These are phyloP conservation scores for Zanthoxylum bungeanum DNA, from an alignment of 345 rosid species.

Conservation along the genomic window DNA sequence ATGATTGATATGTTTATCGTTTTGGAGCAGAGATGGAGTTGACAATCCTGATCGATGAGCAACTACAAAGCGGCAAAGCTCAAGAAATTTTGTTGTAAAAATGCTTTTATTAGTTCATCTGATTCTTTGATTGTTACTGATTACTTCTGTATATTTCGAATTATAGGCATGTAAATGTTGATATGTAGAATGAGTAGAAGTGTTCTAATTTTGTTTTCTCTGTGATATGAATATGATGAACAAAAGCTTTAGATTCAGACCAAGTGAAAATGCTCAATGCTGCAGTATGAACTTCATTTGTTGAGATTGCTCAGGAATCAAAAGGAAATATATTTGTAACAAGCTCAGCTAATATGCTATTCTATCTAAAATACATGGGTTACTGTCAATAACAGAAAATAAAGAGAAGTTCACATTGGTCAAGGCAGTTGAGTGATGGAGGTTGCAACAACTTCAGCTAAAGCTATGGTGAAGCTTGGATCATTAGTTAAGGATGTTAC, in stretches of 20 bases:
- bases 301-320: neutral
- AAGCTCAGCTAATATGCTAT: neutral
- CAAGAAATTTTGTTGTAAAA: constrained; percentile 25
- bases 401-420: neutral
- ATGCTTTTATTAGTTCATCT: constrained; percentile 6
- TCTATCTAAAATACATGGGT: too few relatives aligned
- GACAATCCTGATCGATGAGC: neutral
- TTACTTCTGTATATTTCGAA: constrained; percentile 21
- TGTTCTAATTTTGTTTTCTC: neutral
- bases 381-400: too few relatives aligned
- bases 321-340: too few relatives aligned
- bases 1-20: neutral
- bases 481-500: constrained; percentile 38
- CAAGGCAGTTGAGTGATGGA: constrained; percentile 17
- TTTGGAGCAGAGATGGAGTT: constrained; percentile 14
- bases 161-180: constrained; percentile 29
- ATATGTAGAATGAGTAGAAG: constrained; percentile 10
- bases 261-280: neutral
- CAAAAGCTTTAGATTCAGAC: neutral
- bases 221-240: neutral
- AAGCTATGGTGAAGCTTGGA: constrained; percentile 34
- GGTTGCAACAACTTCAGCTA: constrained; percentile 46
- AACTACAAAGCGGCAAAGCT: constrained; percentile 4
- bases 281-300: neutral
- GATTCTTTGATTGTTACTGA: neutral